Percentiles rank a stretch among this genome's conserved stretches.
Evolutionary conservation across 2,329 filamentous ascomycete genomes (phyloP).

Genomic region (Xylaria polymorpha): DNA sequence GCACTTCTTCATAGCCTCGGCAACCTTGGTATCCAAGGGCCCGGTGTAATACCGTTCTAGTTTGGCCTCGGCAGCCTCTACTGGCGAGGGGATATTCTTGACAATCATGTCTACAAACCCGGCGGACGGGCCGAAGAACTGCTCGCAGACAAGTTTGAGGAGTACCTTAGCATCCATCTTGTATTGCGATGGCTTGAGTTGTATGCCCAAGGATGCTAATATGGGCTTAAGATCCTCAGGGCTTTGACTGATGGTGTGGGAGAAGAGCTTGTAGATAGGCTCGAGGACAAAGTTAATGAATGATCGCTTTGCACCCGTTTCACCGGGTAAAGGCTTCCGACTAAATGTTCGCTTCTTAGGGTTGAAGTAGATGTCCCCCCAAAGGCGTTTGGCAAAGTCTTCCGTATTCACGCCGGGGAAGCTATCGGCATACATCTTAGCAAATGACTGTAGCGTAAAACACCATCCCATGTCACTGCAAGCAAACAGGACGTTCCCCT

Average conservation of each 20-base stretch:
- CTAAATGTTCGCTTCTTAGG: slow-evolving; percentile 91
- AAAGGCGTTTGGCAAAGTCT: slow-evolving; percentile 87
- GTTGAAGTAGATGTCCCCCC: slow-evolving; percentile 98
- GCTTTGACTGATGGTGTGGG: slow-evolving; percentile 91
- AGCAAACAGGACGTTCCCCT: slow-evolving; percentile 97
- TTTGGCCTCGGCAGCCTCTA: slow-evolving; percentile 79
- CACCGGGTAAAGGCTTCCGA: slow-evolving; percentile 75
- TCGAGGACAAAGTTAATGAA: slow-evolving; percentile 97
- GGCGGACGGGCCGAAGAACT: slow-evolving; percentile 91
- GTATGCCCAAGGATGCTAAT: slow-evolving; percentile 81
- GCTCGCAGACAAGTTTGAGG: slow-evolving; percentile 88
- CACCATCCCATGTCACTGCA: slow-evolving; percentile 96
- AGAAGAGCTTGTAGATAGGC: slow-evolving; percentile 97
- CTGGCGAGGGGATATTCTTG: slow-evolving; percentile 87
- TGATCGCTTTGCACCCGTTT: slow-evolving; percentile 82
- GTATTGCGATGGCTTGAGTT: slow-evolving; percentile 91
- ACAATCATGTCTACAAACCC: slow-evolving; percentile 98
- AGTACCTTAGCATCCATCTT: slow-evolving; percentile 90
- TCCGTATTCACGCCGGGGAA: slow-evolving; percentile 83
- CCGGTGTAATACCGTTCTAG: slow-evolving; percentile 93
- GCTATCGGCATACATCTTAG: slow-evolving; percentile 93
- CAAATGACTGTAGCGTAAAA: slow-evolving; percentile 93
- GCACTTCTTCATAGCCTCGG: slow-evolving; percentile 81
- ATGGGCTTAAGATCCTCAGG: slow-evolving; percentile 85
- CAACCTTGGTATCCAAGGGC: slow-evolving; percentile 83